These are phyloP conservation scores for Mycena vulgaris DNA, from an alignment of 768 basidiomycete species.

Conservation along the genomic window DNA sequence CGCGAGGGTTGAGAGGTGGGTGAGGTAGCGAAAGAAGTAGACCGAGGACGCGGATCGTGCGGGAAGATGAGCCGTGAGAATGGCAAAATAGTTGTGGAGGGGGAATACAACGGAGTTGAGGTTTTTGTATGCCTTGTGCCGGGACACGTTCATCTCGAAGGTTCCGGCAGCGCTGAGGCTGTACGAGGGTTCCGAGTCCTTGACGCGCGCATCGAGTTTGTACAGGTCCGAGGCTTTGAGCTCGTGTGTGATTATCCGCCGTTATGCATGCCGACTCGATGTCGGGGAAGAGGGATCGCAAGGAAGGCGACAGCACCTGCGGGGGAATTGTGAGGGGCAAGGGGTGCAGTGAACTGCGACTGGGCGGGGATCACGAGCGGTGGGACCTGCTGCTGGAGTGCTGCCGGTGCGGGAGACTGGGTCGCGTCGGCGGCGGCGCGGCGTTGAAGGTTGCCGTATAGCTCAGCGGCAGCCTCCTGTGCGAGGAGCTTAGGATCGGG, in stretches of 20 bases:
- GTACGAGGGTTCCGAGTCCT: neutral
- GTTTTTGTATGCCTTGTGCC: conserved; percentile 16
- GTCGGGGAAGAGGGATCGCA: conserved; percentile 37
- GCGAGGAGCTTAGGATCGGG: too few relatives aligned
- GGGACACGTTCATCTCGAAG: conserved; percentile 7
- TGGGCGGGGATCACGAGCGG: too few relatives aligned
- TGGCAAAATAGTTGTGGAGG: conserved; percentile 15
- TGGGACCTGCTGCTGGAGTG: too few relatives aligned
- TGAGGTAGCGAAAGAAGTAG: conserved; percentile 19
- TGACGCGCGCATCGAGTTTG: conserved; percentile 30
- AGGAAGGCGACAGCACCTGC: conserved; percentile 27
- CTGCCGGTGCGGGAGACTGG: too few relatives aligned
- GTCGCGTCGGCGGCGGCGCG: too few relatives aligned
- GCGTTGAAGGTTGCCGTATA: too few relatives aligned
- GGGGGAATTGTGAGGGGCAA: neutral
- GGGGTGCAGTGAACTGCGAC: too few relatives aligned
- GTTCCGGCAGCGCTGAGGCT: neutral
- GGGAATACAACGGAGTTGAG: conserved; percentile 7
- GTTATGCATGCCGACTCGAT: conserved; percentile 36
- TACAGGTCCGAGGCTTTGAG: conserved; percentile 38
- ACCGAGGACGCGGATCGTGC: neutral
- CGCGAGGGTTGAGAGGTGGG: conserved; percentile 2
- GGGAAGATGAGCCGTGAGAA: neutral
- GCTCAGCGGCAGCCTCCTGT: too few relatives aligned
- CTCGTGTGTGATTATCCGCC: conserved; percentile 30